phyloP scores from a whole-genome alignment of 352 stramenopile genomes.

The Aphanomyces invadans region DNA sequence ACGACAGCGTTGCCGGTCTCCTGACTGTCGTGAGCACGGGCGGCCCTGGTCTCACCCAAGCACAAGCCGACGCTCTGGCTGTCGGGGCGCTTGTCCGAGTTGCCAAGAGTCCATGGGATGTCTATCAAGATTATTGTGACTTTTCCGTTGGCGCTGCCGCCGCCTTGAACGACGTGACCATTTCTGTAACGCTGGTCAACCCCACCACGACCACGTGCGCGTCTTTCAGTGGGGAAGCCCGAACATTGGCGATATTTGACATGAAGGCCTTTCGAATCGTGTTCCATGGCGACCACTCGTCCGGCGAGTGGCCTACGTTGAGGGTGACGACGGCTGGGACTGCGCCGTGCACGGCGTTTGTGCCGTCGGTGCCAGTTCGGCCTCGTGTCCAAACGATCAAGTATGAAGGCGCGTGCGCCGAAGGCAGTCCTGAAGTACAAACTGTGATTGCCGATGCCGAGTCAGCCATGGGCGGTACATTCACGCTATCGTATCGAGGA shows the following conservation, averaged over 20 bases:
- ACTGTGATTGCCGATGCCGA: slow-evolving; percentile 61
- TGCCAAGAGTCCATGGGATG: slow-evolving; percentile 65
- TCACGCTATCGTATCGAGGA: slow-evolving; percentile 83
- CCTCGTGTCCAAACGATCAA: slow-evolving; percentile 53
- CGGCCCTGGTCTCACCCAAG: slow-evolving; percentile 29
- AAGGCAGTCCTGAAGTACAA: slow-evolving; percentile 43
- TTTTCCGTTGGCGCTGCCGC: slow-evolving; percentile 33
- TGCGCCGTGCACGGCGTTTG: slow-evolving; percentile 32
- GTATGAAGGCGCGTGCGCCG: slow-evolving; percentile 53
- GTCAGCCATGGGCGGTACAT: slow-evolving; percentile 84
- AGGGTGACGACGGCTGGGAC: slow-evolving; percentile 33
- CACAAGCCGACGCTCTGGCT: slow-evolving; percentile 31
- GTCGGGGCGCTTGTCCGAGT: slow-evolving; percentile 48
- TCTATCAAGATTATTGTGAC: slow-evolving; percentile 53
- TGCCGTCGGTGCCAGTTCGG: slow-evolving; percentile 37
- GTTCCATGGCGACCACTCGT: slow-evolving; percentile 61
- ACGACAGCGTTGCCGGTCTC: slow-evolving; percentile 25
- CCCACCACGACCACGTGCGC: slow-evolving; percentile 28
- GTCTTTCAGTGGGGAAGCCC: slow-evolving; percentile 38
- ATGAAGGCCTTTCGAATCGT: slow-evolving; percentile 64
- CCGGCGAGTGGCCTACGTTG: slow-evolving; percentile 60
- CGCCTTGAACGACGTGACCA: slow-evolving; percentile 17
- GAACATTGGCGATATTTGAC: slow-evolving; percentile 52
- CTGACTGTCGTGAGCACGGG: slow-evolving; percentile 37
- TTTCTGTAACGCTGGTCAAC: slow-evolving; percentile 32